phyloP scores from a whole-genome alignment of 257 asterid species.

The Pogostemon cablin region DNA sequence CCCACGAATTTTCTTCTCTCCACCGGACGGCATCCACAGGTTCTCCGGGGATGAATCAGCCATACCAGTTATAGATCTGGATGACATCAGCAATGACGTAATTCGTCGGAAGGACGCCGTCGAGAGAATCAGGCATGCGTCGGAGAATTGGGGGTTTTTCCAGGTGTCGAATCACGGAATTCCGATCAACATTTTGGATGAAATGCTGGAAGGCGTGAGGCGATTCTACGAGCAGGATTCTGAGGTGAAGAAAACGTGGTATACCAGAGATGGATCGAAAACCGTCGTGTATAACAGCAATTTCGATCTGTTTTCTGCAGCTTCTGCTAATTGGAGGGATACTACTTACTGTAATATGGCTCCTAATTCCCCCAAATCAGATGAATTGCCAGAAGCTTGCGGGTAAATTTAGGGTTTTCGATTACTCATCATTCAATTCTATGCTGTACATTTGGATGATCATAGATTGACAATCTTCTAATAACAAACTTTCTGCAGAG shows the following conservation, averaged over 20 bases:
- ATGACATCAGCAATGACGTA: slow-evolving; percentile 23
- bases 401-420: slow-evolving; percentile 26
- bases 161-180: slow-evolving; percentile 55
- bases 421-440: no score
- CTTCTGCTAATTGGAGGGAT: slow-evolving; percentile 51
- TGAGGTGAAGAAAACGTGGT: slow-evolving; percentile 39
- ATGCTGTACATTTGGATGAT: no score
- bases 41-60: neutral
- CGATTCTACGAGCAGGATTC: slow-evolving; percentile 44
- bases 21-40: neutral
- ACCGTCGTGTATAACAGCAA: slow-evolving; percentile 47
- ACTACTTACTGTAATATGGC: slow-evolving; percentile 39
- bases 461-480: neutral
- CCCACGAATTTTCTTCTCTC: slow-evolving; percentile 47
- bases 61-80: slow-evolving; percentile 49
- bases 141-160: slow-evolving; percentile 46
- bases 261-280: slow-evolving; percentile 42
- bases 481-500: slow-evolving; percentile 28
- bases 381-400: slow-evolving; percentile 43
- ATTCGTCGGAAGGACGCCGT: slow-evolving; percentile 21
- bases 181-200: slow-evolving; percentile 31
- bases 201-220: slow-evolving; percentile 44
- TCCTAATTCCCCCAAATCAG: slow-evolving; percentile 36
- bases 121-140: slow-evolving; percentile 30
- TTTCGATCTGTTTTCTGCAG: slow-evolving; percentile 42